Conservation (phyloP, 2,329 filamentous ascomycete species). For the Ceratocystis papillata region DNA sequence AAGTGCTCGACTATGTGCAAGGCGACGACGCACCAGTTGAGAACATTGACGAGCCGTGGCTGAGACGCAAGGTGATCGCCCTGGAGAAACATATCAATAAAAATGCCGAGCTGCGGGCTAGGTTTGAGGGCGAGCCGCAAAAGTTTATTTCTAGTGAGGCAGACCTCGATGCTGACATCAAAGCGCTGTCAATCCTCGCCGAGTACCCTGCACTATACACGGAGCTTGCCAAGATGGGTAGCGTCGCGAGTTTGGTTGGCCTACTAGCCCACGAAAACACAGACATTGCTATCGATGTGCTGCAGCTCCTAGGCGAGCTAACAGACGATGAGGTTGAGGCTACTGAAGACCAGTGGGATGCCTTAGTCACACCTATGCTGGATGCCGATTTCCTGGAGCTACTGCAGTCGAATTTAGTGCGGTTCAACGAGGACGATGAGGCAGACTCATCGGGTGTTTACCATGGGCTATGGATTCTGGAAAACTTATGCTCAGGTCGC, state of each 20-base stretch:
- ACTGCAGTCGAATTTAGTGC: conserved; percentile 63
- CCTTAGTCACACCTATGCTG: conserved; percentile 55
- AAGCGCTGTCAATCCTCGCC: conserved; percentile 70
- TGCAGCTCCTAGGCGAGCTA: conserved; percentile 81
- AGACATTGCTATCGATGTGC: conserved; percentile 83
- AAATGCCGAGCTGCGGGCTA: conserved; percentile 80
- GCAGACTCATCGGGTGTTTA: conserved; percentile 79
- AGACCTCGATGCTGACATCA: conserved; percentile 80
- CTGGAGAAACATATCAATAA: conserved; percentile 87
- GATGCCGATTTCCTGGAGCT: conserved; percentile 59
- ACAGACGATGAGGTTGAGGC: conserved; percentile 74
- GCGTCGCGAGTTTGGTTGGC: conserved; percentile 61
- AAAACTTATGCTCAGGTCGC: conserved; percentile 69
- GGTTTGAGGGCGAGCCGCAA: conserved; percentile 66
- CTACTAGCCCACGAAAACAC: conserved; percentile 91
- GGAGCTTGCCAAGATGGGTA: conserved; percentile 67
- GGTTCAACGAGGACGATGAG: conserved; percentile 62
- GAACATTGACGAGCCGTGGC: conserved; percentile 73
- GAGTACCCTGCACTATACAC: conserved; percentile 76
- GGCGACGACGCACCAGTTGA: conserved; percentile 44
- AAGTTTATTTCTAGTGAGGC: conserved; percentile 81
- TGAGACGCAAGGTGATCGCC: conserved; percentile 66
- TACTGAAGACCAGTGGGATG: conserved; percentile 61
- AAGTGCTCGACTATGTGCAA: conserved; percentile 83
- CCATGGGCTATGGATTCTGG: conserved; percentile 68